Percentiles rank a stretch among this genome's conserved stretches.
Evolutionary conservation across 768 basidiomycete species (phyloP).

Genomic region (Phylloporus rhodoxanthus): DNA sequence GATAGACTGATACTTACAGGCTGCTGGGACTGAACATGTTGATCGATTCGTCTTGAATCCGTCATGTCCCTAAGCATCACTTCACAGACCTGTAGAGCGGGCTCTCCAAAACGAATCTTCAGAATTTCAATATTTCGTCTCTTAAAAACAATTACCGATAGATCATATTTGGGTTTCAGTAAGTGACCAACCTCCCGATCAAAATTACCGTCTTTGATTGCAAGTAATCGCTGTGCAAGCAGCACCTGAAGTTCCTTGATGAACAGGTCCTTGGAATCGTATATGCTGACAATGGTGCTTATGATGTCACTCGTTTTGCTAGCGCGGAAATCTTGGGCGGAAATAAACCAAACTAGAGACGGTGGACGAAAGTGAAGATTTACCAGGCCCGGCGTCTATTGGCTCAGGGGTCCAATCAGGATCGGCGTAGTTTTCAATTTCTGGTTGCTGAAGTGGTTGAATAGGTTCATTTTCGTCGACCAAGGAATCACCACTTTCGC

Average conservation of each 20-base stretch:
- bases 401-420: conserved; percentile 96
- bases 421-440: conserved; percentile 84
- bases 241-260: conserved; percentile 92
- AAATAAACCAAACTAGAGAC: background rate
- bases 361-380: conserved; percentile 10
- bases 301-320: conserved; percentile 92
- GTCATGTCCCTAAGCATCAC: conserved; percentile 98
- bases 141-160: conserved; percentile 36
- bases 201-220: conserved; percentile 71
- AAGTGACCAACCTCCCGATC: conserved; percentile 51
- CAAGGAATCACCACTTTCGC: conserved; percentile 72
- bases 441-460: conserved; percentile 65
- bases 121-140: conserved; percentile 89
- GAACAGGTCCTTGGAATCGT: conserved; percentile 94
- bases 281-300: conserved; percentile 94
- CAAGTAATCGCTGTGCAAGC: conserved; percentile 79
- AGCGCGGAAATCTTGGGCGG: conserved; percentile 71
- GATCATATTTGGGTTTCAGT: background rate
- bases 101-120: conserved; percentile 93
- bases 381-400: conserved; percentile 92
- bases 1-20: conserved; percentile 38
- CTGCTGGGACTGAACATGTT: conserved; percentile 75
- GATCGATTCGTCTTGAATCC: conserved; percentile 85
- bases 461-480: conserved; percentile 82
- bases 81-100: conserved; percentile 89